phyloP scores from a whole-genome alignment of 352 stramenopile genomes.

The Pythium aristosporum region DNA sequence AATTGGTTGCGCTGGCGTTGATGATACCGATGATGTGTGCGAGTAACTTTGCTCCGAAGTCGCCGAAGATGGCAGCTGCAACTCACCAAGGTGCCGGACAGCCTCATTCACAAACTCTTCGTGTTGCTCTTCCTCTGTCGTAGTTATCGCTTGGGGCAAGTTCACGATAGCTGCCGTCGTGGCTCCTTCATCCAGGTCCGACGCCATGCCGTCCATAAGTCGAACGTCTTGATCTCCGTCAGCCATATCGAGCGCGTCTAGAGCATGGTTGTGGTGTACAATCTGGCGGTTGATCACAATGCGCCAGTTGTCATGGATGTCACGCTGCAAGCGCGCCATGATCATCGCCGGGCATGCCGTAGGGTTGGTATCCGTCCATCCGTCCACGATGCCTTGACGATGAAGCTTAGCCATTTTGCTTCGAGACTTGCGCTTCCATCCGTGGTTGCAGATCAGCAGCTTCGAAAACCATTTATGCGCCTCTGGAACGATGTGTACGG shows the following conservation, averaged over 20 bases:
- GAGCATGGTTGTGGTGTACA: slow-evolving; percentile 56
- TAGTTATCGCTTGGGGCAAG: background rate
- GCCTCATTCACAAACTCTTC: slow-evolving; percentile 17
- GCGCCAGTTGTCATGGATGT: slow-evolving; percentile 58
- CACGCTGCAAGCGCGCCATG: slow-evolving; percentile 62
- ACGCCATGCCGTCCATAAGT: background rate
- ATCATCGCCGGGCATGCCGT: slow-evolving; percentile 62
- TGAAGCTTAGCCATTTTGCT: slow-evolving; percentile 32
- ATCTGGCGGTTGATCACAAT: slow-evolving; percentile 74
- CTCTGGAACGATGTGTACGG: slow-evolving; percentile 45
- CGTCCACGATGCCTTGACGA: background rate
- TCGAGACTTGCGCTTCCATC: slow-evolving; percentile 66
- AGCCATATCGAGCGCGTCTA: slow-evolving; percentile 10
- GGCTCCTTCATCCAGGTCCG: slow-evolving; percentile 3
- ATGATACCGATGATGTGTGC: background rate
- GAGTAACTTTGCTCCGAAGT: background rate
- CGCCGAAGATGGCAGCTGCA: slow-evolving; percentile 1
- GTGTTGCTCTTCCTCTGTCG: slow-evolving; percentile 14
- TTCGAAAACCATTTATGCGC: slow-evolving; percentile 75
- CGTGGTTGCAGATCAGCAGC: slow-evolving; percentile 72
- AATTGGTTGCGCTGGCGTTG: background rate
- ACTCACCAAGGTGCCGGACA: slow-evolving; percentile 10
- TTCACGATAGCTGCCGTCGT: slow-evolving; percentile 2
- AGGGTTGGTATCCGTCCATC: slow-evolving; percentile 6
- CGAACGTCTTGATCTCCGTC: slow-evolving; percentile 1